Conservation (phyloP, 306 rosid species). For the Prunus dulcis region DNA sequence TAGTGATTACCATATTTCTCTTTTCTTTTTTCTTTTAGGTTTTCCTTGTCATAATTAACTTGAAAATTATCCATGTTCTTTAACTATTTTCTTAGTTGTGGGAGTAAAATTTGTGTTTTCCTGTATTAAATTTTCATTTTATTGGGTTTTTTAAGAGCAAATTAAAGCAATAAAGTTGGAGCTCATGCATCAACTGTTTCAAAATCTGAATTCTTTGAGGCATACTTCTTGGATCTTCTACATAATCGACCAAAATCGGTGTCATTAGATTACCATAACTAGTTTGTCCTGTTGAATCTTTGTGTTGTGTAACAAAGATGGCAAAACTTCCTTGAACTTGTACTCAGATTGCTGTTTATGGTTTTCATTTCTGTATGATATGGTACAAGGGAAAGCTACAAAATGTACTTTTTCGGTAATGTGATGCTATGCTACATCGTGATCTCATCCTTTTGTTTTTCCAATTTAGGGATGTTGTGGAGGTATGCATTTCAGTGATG, state of each 20-base stretch:
- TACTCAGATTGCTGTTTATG: not conserved
- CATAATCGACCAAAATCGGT: not conserved
- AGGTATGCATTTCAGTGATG: constrained; percentile 85
- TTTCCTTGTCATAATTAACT: not conserved
- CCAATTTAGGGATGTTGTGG: constrained; percentile 90
- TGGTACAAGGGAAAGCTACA: not conserved
- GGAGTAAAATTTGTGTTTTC: not conserved
- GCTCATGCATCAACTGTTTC: not conserved
- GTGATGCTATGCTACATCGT: not conserved
- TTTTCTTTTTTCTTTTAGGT: not conserved
- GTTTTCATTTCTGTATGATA: not conserved
- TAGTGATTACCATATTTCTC: constrained; percentile 7
- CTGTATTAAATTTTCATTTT: not conserved
- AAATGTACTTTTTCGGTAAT: not conserved
- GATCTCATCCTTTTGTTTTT: constrained; percentile 7
- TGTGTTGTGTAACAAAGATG: not conserved
- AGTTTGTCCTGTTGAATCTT: not conserved
- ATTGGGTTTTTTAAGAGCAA: not conserved
- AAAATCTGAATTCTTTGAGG: not conserved
- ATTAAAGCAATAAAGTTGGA: not conserved
- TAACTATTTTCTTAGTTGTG: not conserved
- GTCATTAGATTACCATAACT: not conserved
- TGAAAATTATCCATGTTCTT: not conserved
- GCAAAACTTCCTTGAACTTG: not conserved
- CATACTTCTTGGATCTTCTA: not conserved